Conservation (phyloP, 495 filamentous ascomycete species). For the Melanomma pulvis-pyrius region DNA sequence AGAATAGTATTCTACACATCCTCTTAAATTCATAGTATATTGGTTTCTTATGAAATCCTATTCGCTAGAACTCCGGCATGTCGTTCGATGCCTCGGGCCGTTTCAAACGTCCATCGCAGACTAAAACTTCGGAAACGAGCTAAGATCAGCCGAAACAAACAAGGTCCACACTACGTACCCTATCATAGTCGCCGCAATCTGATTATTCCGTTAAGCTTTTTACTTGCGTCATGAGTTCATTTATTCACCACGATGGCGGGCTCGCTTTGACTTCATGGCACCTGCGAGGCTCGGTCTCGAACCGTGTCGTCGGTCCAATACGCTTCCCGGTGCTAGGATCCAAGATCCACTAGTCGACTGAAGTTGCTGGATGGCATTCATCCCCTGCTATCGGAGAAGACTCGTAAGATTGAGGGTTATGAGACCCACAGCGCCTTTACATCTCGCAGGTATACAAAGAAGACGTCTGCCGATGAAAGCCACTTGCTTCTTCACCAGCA, state of each 20-base stretch:
- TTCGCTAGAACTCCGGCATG: not conserved
- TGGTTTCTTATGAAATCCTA: not conserved
- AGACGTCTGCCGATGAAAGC: not conserved
- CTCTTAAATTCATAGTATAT: not conserved
- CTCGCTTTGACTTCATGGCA: not conserved
- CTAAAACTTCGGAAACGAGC: constrained; percentile 8
- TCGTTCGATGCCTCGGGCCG: constrained; percentile 3
- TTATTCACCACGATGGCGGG: constrained; percentile 13
- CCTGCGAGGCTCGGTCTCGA: no score
- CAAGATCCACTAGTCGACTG: not conserved
- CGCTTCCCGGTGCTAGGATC: not conserved
- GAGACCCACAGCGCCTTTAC: not conserved
- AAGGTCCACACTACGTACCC: not conserved
- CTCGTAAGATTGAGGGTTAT: constrained; percentile 17
- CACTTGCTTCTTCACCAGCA: not conserved
- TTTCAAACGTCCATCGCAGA: constrained; percentile 14
- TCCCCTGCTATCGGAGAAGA: not conserved
- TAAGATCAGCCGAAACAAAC: constrained; percentile 7
- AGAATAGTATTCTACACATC: not conserved
- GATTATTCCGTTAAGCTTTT: not conserved
- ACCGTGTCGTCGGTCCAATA: constrained; percentile 2
- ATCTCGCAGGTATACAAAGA: not conserved
- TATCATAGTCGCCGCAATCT: constrained; percentile 12
- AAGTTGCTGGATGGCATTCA: not conserved
- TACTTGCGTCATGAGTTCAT: constrained; percentile 6